Conservation (phyloP, 2,329 filamentous ascomycete species). For the Phaeosphaeria sp. region DNA sequence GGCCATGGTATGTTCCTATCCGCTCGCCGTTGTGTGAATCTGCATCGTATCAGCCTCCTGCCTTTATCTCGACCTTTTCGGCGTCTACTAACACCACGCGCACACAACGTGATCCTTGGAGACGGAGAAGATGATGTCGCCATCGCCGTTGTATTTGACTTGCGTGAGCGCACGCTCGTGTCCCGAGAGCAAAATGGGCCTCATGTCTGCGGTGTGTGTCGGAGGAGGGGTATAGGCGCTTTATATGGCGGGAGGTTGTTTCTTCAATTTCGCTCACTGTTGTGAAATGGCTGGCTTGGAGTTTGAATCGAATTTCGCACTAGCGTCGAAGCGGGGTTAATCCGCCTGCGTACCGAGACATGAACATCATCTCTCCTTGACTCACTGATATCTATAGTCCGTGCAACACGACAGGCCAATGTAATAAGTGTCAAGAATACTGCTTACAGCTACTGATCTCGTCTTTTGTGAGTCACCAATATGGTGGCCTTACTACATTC, state of each 20-base stretch:
- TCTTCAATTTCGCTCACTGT: slow-evolving; percentile 40
- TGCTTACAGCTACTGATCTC: background rate
- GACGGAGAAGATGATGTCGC: slow-evolving; percentile 94
- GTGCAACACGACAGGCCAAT: background rate
- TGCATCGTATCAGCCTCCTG: slow-evolving; percentile 31
- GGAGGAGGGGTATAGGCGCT: slow-evolving; percentile 12
- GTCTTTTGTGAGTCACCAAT: background rate
- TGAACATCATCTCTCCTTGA: slow-evolving; percentile 7
- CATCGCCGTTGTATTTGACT: slow-evolving; percentile 84
- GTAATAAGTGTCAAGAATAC: background rate
- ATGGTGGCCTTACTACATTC: background rate
- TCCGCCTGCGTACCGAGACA: slow-evolving; percentile 11
- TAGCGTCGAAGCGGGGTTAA: slow-evolving; percentile 17
- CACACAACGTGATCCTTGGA: slow-evolving; percentile 97
- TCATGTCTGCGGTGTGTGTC: slow-evolving; percentile 65
- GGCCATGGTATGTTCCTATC: slow-evolving; percentile 90
- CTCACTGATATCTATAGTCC: background rate
- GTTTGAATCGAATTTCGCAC: slow-evolving; percentile 25
- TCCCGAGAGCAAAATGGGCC: slow-evolving; percentile 93
- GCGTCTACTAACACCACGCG: slow-evolving; percentile 71
- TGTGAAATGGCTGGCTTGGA: slow-evolving; percentile 35
- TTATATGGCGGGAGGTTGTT: slow-evolving; percentile 19
- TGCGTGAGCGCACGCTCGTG: slow-evolving; percentile 97
- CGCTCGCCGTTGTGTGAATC: slow-evolving; percentile 95
- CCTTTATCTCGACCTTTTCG: slow-evolving; percentile 1